Evolutionary conservation across 2,329 filamentous ascomycete genomes (phyloP), one percentile per base, ranked within the genome.

Genomic region (Neofusicoccum parvum): DNA sequence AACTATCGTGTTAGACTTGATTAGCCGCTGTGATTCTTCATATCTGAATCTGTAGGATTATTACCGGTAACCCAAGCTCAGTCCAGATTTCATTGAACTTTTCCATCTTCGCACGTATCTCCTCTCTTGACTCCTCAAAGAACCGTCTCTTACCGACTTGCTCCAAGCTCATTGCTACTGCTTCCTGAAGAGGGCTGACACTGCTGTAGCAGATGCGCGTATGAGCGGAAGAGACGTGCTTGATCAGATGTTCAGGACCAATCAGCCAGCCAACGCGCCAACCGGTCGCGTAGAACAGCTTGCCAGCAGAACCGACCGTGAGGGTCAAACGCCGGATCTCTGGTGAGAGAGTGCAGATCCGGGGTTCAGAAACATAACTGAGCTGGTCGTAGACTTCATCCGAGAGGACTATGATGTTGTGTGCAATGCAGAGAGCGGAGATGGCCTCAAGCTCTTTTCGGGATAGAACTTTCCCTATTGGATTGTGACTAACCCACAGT

Each of bases 221-320:
- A 78, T 99, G 95, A 0, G 95, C 95, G n/a, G 92, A 92, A 11
- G 91, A 88, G 37, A 97, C 94, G 76, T 97, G 92, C 76, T 96
- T 91, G 80, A 98, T 93, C 62, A 98, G 83, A 67, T 97, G 87
- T 62, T 92, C 87, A 0, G 92, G 92, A 0, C 95, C 95, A 74
- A 98, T 95, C 41, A 99, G 83, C 88, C 94, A 99, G 64, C 95
- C 92, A 70, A 98, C 94, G 66, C 95, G 89, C 95, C 95, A 99
- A 54, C 95, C 95, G 0, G 95, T 99, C 65, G 92, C 92, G 75
- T 98, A 98, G 79, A 99, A 99, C 83, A 95, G 96, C 86, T 99
- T 99, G 72, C 95, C 95, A 1, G 93, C 95, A 0, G 93, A 97
- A 20, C 95, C 95, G 34, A 99, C 95, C 0, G 95, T 98, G 56